Percentiles rank a stretch among this genome's conserved stretches.
Conservation (phyloP, 495 filamentous ascomycete genomes). For the Podospora pseudoanserina region DNA sequence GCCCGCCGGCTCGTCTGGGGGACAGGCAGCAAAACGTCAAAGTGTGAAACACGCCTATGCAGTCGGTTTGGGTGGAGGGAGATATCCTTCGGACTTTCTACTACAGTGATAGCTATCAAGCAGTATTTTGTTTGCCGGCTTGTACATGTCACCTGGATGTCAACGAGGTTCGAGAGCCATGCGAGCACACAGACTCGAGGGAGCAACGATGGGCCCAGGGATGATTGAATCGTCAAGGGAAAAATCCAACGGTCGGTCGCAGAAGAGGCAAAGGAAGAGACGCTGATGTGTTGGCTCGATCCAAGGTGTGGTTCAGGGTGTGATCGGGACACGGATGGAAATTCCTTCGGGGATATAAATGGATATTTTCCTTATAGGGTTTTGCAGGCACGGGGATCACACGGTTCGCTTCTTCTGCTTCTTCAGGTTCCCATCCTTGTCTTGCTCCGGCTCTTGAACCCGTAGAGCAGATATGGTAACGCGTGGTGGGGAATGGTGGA, state of each 20-base stretch:
- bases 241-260: neutral
- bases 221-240: neutral
- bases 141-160: neutral
- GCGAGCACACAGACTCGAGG: neutral
- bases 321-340: neutral
- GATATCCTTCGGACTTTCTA: neutral
- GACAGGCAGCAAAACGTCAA: neutral
- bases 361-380: conserved; percentile 13
- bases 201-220: neutral
- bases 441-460: neutral
- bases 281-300: neutral
- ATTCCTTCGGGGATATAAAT: conserved; percentile 13
- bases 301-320: neutral
- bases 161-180: neutral
- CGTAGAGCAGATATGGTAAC: neutral
- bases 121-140: neutral
- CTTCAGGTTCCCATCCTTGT: neutral
- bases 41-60: conserved; percentile 14
- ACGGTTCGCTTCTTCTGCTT: neutral
- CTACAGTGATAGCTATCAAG: neutral
- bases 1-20: neutral
- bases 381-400: conserved; percentile 14
- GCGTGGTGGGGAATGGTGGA: conserved; percentile 2
- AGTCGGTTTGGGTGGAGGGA: neutral
- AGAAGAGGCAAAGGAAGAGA: neutral